Evolutionary conservation across 257 asterid genomes (phyloP).

Genomic region (Przewalskia tangutica): DNA sequence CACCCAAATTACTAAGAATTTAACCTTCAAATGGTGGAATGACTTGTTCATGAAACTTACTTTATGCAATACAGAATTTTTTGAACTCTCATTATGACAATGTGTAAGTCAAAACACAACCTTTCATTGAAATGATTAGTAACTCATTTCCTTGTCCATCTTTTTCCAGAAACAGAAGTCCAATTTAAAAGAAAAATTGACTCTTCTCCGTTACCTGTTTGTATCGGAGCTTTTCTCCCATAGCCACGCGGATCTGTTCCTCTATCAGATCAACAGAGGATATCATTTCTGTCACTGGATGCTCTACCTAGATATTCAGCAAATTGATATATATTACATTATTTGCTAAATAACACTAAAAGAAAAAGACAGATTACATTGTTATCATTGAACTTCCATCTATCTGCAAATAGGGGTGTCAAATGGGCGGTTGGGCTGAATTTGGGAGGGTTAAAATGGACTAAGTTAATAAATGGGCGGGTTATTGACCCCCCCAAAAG

Average conservation of each 20-base stretch:
- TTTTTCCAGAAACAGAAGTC: not conserved
- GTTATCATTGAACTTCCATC: not conserved
- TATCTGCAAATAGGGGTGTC: not conserved
- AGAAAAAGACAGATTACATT: not conserved
- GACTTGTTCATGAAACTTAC: not conserved
- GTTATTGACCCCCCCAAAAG: too few relatives aligned
- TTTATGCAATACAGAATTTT: not conserved
- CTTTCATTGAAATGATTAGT: not conserved
- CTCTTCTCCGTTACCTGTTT: conserved; percentile 44
- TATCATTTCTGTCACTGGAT: conserved; percentile 99
- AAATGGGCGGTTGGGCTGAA: too few relatives aligned
- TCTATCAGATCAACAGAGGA: conserved; percentile 95
- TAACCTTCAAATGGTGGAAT: not conserved
- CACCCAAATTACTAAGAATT: not conserved
- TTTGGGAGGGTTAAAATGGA: too few relatives aligned
- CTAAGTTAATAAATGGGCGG: too few relatives aligned
- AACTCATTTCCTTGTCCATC: not conserved
- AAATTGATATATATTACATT: not conserved
- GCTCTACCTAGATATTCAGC: conserved; percentile 65
- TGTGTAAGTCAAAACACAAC: not conserved
- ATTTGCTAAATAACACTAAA: not conserved
- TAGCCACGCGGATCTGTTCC: conserved; percentile 94
- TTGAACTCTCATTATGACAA: not conserved
- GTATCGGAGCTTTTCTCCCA: conserved; percentile 81
- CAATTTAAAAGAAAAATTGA: not conserved